Conservation (phyloP, 257 asterid species). For the Eucommia ulmoides region DNA sequence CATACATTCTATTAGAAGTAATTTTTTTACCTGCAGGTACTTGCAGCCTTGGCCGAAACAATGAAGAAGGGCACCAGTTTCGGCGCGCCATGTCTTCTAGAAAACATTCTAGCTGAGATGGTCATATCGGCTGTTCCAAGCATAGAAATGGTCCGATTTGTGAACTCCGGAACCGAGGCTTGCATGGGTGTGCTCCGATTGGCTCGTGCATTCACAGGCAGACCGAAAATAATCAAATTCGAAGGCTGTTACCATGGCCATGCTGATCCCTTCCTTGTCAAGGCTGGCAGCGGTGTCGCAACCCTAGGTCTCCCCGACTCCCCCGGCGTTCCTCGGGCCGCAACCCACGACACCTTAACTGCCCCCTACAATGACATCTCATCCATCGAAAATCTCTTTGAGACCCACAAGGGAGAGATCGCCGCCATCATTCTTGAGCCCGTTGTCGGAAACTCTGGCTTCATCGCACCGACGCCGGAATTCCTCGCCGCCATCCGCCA, state of each 20-base stretch:
- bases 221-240: slow-evolving; percentile 71
- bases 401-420: slow-evolving; percentile 61
- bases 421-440: slow-evolving; percentile 86
- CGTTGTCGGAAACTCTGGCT: slow-evolving; percentile 95
- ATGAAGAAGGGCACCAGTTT: slow-evolving; percentile 99
- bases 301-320: slow-evolving; percentile 97
- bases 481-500: slow-evolving; percentile 48
- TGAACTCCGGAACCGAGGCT: slow-evolving; percentile 98
- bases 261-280: slow-evolving; percentile 95
- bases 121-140: slow-evolving; percentile 95
- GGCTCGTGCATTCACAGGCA: slow-evolving; percentile 93
- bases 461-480: slow-evolving; percentile 64
- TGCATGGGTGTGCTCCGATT: slow-evolving; percentile 91
- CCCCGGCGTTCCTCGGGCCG: slow-evolving; percentile 92
- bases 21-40: slow-evolving; percentile 40
- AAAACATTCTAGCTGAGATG: slow-evolving; percentile 85
- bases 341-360: slow-evolving; percentile 60
- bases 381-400: slow-evolving; percentile 54
- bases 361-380: slow-evolving; percentile 72
- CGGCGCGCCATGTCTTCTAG: slow-evolving; percentile 97
- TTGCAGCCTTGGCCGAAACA: slow-evolving; percentile 86
- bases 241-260: slow-evolving; percentile 99
- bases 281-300: slow-evolving; percentile 99
- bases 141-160: slow-evolving; percentile 96
- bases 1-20: too few relatives aligned